phyloP scores from a whole-genome alignment of 2,329 filamentous ascomycete species.

The Apiospora sp. region DNA sequence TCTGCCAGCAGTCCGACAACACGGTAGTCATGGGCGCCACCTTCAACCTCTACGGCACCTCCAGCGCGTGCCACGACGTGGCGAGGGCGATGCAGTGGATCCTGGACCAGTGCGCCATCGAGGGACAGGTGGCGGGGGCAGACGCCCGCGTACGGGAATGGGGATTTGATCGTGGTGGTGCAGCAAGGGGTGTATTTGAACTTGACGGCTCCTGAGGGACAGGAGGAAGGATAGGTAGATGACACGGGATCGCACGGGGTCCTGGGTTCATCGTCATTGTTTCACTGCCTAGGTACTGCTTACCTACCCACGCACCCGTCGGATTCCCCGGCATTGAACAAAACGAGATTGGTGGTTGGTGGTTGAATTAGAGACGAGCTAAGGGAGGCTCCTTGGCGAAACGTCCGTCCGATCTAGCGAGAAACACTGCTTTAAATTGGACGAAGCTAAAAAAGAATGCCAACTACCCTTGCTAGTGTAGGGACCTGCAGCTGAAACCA shows the following conservation, averaged over 20 bases:
- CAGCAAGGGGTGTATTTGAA: constrained; percentile 9
- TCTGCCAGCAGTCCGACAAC: background rate
- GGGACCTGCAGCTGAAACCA: background rate
- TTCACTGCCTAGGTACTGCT: no score
- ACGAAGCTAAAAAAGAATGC: background rate
- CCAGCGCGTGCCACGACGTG: constrained; percentile 14
- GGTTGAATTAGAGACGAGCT: constrained; percentile 6
- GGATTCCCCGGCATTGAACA: background rate
- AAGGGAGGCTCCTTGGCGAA: background rate
- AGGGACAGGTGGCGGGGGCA: background rate
- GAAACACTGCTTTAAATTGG: background rate
- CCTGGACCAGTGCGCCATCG: background rate
- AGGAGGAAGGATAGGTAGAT: no score
- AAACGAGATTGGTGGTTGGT: background rate
- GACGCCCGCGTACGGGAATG: background rate
- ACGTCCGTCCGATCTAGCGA: background rate
- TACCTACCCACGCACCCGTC: background rate
- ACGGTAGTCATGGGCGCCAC: constrained; percentile 2
- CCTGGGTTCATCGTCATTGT: no score
- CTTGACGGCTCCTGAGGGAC: background rate
- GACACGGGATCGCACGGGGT: no score
- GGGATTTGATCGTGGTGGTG: background rate
- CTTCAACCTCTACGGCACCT: background rate
- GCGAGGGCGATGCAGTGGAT: constrained; percentile 2
- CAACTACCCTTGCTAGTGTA: background rate